A percentile compares a stretch with the other conserved stretches of the same genome.
Conservation (phyloP, 2,329 filamentous ascomycete species). For the Talaromyces sp. region DNA sequence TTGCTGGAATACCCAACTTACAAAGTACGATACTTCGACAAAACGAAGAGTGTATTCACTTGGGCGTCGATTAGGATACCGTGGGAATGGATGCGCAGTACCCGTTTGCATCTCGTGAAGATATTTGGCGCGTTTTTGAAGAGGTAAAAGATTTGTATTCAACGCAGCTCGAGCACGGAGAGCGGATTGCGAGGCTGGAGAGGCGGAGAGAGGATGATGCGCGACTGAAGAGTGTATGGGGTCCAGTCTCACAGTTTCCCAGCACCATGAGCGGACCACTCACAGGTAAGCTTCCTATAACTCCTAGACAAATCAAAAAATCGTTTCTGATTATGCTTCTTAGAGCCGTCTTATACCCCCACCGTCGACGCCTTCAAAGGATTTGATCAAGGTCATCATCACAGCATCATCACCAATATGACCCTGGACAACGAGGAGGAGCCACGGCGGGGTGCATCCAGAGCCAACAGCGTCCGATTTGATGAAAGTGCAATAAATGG, state of each 20-base stretch:
- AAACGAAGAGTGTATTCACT: too few species aligned
- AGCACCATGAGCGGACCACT: constrained; percentile 75
- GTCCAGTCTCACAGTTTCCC: constrained; percentile 80
- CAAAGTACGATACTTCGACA: too few species aligned
- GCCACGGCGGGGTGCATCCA: constrained; percentile 78
- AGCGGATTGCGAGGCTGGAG: constrained; percentile 59
- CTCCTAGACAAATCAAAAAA: too few species aligned
- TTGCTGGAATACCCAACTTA: too few species aligned
- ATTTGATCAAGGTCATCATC: constrained; percentile 78
- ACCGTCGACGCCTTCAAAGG: constrained; percentile 83
- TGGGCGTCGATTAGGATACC: not conserved
- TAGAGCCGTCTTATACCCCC: constrained; percentile 75
- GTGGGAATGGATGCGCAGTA: constrained; percentile 60
- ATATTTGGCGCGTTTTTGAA: constrained; percentile 62
- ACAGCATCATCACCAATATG: constrained; percentile 73
- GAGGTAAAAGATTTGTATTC: constrained; percentile 60
- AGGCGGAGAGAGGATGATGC: constrained; percentile 61
- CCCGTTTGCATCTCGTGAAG: constrained; percentile 60
- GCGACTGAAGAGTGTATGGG: constrained; percentile 80
- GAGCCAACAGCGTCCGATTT: constrained; percentile 95
- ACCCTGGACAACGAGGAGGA: constrained; percentile 84
- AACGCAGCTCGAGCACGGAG: constrained; percentile 58
- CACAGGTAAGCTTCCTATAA: constrained; percentile 61
- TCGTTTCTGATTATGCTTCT: not conserved
- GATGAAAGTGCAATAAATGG: constrained; percentile 92